Conservation (phyloP, 2,329 filamentous ascomycete genomes). For the Blumeriella jaapii region DNA sequence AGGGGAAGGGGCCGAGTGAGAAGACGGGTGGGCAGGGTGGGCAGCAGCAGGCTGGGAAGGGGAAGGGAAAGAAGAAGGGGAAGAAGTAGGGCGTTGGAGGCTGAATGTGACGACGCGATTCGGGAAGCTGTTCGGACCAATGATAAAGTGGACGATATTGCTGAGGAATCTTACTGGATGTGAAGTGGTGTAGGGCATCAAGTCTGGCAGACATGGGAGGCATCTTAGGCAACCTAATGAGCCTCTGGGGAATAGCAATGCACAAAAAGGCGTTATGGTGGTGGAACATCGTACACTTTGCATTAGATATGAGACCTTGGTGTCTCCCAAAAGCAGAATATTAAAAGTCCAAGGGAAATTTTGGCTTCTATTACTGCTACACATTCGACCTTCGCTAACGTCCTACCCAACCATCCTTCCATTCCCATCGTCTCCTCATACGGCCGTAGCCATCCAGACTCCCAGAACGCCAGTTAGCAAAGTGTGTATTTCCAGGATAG, state of each 20-base stretch:
- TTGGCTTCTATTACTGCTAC: too few species aligned
- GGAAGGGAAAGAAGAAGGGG: conserved; percentile 37
- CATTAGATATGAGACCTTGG: conserved; percentile 1
- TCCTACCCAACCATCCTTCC: conserved; percentile 8
- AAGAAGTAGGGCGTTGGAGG: conserved; percentile 40
- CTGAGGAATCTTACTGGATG: too few species aligned
- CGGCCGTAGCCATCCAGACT: conserved; percentile 15
- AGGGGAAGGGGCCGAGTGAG: conserved; percentile 33
- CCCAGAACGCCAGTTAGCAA: conserved; percentile 20
- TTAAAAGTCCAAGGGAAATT: too few species aligned
- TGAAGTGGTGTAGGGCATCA: too few species aligned
- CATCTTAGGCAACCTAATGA: background rate
- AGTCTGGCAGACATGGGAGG: background rate
- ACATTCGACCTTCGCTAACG: too few species aligned
- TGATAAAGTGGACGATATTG: too few species aligned
- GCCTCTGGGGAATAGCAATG: background rate
- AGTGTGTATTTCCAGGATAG: conserved; percentile 14
- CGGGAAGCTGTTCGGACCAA: too few species aligned
- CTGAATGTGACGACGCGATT: background rate
- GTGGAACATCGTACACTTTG: background rate
- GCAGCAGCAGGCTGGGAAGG: conserved; percentile 32
- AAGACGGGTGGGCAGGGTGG: too few species aligned
- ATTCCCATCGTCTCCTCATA: conserved; percentile 8
- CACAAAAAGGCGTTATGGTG: conserved; percentile 4
- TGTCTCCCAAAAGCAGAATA: too few species aligned